A percentile compares a stretch with the other conserved stretches of the same genome.
These are phyloP conservation scores for Populus euphratica DNA, from an alignment of 345 rosid genomes.

Conservation along the genomic window DNA sequence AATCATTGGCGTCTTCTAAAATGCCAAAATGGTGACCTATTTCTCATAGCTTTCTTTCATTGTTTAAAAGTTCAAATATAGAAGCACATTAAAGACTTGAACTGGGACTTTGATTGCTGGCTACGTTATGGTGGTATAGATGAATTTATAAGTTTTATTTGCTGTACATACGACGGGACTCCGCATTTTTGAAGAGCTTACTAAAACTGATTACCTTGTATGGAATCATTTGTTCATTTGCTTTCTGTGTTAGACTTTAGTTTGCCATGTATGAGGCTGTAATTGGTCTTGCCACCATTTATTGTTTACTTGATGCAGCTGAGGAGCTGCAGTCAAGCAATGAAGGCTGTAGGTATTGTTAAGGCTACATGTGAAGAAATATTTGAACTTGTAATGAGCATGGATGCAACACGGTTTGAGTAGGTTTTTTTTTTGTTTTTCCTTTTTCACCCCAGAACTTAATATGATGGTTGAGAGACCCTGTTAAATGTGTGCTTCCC, in stretches of 20 bases:
- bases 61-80: not conserved
- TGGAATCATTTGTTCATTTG: slow-evolving; percentile 26
- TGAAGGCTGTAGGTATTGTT: slow-evolving; percentile 98
- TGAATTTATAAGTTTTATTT: too few species aligned
- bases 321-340: slow-evolving; percentile 98
- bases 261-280: slow-evolving; percentile 5
- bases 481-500: too few species aligned
- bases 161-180: slow-evolving; percentile 57
- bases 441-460: slow-evolving; percentile 8
- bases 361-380: slow-evolving; percentile 97
- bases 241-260: slow-evolving; percentile 15
- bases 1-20: slow-evolving; percentile 99
- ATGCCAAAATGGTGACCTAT: slow-evolving; percentile 83
- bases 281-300: slow-evolving; percentile 21
- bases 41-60: slow-evolving; percentile 5
- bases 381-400: slow-evolving; percentile 97
- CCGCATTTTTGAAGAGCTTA: slow-evolving; percentile 97
- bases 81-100: too few species aligned
- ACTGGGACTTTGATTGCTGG: too few species aligned
- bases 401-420: slow-evolving; percentile 98
- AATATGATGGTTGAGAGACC: too few species aligned
- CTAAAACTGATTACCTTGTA: slow-evolving; percentile 98
- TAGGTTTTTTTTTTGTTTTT: slow-evolving; percentile 74
- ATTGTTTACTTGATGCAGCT: slow-evolving; percentile 56
- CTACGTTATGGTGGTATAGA: too few species aligned